phyloP scores from a whole-genome alignment of 2,329 filamentous ascomycete species.

The Capronia coronata region DNA sequence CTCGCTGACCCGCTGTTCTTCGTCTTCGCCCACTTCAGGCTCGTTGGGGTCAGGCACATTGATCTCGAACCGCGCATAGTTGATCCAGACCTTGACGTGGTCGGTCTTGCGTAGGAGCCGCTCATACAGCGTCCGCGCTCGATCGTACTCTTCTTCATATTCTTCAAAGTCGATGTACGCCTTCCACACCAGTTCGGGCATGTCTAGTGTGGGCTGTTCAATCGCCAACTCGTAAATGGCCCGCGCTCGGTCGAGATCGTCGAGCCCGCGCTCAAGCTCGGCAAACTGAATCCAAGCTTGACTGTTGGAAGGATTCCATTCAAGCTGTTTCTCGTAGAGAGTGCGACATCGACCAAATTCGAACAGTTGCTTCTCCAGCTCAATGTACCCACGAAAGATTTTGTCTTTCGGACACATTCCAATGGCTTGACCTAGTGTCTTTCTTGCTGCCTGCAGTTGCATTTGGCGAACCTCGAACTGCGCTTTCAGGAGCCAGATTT shows the following conservation, averaged over 20 bases:
- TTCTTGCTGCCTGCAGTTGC: constrained; percentile 71
- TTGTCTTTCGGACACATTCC: constrained; percentile 96
- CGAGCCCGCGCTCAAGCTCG: constrained; percentile 82
- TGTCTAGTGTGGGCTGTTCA: constrained; percentile 74
- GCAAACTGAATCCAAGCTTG: constrained; percentile 96
- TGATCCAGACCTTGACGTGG: constrained; percentile 98
- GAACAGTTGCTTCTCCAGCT: constrained; percentile 85
- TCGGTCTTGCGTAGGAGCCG: constrained; percentile 88
- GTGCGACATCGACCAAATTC: constrained; percentile 88
- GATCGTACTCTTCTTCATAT: constrained; percentile 83
- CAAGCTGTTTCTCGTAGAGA: constrained; percentile 87
- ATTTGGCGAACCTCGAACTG: constrained; percentile 88
- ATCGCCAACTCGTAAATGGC: constrained; percentile 91
- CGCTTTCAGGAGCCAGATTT: constrained; percentile 89
- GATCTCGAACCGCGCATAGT: constrained; percentile 97
- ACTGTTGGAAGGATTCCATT: constrained; percentile 84
- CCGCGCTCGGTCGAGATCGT: constrained; percentile 79
- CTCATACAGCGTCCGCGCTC: constrained; percentile 77
- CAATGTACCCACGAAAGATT: constrained; percentile 87
- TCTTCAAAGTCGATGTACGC: constrained; percentile 98
- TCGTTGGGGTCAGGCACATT: constrained; percentile 72
- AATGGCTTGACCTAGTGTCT: constrained; percentile 81
- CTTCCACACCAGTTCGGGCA: constrained; percentile 98
- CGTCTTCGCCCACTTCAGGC: constrained; percentile 55
- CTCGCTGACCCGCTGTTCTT: constrained; percentile 62